A percentile compares a stretch with the other conserved stretches of the same genome.
These are phyloP conservation scores for Tuber microsphaerosporum DNA, from an alignment of 495 filamentous ascomycete species.

Conservation along the genomic window DNA sequence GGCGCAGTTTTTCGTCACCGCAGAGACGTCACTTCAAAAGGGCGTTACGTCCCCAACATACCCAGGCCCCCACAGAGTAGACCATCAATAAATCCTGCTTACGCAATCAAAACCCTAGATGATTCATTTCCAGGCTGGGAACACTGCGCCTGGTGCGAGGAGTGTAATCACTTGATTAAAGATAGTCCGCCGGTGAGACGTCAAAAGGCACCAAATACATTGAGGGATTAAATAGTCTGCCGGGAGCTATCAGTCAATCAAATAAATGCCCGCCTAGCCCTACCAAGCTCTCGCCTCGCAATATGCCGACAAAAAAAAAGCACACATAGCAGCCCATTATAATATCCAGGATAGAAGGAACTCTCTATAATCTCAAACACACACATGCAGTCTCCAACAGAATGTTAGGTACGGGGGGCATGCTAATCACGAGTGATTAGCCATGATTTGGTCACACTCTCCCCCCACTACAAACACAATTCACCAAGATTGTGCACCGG, in stretches of 20 bases:
- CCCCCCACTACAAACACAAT: neutral
- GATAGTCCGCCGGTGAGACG: neutral
- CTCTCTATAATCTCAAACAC: neutral
- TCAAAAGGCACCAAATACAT: neutral
- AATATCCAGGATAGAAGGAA: neutral
- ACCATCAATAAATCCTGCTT: neutral
- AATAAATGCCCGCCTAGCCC: no score
- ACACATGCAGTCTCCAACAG: neutral
- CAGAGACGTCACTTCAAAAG: neutral
- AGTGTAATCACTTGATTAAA: neutral
- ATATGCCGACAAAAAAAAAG: neutral
- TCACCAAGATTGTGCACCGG: neutral
- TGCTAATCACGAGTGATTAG: neutral
- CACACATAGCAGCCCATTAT: neutral
- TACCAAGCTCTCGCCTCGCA: neutral
- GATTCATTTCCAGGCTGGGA: neutral
- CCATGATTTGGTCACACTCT: neutral
- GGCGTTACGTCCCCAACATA: neutral
- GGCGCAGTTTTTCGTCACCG: neutral
- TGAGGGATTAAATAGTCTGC: neutral
- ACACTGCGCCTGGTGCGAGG: neutral
- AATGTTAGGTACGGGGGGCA: neutral
- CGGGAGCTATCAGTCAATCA: neutral
- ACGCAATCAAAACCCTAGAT: neutral
- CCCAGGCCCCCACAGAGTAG: neutral